Base-by-base conservation (phyloP, 306 rosid genomes). In the Prinsepia uniflora region DNA sequence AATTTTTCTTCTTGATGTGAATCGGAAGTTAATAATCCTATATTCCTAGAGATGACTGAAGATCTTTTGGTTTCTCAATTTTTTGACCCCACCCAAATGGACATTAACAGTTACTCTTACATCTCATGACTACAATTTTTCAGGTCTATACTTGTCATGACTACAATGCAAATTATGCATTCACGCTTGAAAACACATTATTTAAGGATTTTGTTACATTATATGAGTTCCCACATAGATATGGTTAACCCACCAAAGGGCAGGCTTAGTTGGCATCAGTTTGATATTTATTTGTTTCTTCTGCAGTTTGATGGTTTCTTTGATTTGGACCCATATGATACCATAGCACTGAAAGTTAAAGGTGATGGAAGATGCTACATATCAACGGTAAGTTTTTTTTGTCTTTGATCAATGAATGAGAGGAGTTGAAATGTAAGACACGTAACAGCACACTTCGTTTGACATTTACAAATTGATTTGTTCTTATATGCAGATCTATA, bases 331-430 rank as follows among this genome's bases (percentile, higher is more conserved):
- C 70, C 89, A 7, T 92, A 88, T 65, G 96, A 92, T 80, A 90
- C 98, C 56, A 73, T 92, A 74, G 94, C 96, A 17, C 71, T 92
- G 76, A 92, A 90, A 79, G 77, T 92, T 76, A 88, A 63, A 85
- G 98, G 98, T 72, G 98, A 92, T 72, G 96, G 96, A 24, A 78
- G 98, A 81, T 79, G 87, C 84, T 90, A 92, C 75, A 92, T 92
- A 85, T 92, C 98, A 41, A 92, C 98, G 22, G 98, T 92, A 76
- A 86, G 89, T 82, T 24, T 19, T 24, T 19, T 62, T 53, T 24
- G 14, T 14, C 15, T 19, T 19, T 20, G 24, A 57, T 55, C 53
- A n/a, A 52, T 47, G 34, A 42, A 11, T 45, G 9, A 52, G 72
- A 73, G 56, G 75, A 5, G 19, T 44, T 70, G 41, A n/a, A 61